These are phyloP conservation scores for Hypoxylon cercidicola DNA, from an alignment of 495 filamentous ascomycete genomes.

Conservation along the genomic window DNA sequence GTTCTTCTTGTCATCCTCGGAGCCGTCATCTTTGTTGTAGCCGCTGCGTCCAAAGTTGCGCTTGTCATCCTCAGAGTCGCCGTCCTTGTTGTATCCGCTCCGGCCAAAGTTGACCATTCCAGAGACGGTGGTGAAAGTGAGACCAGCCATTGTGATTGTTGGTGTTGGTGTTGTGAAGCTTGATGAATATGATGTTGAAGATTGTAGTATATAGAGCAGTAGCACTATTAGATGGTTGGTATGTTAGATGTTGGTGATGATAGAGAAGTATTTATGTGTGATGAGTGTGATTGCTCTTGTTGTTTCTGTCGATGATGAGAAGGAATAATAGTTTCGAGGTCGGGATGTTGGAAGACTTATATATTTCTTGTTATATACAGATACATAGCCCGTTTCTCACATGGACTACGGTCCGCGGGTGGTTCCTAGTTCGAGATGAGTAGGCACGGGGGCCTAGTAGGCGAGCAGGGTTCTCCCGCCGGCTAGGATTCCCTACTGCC, in stretches of 20 bases:
- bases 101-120: slow-evolving; percentile 55
- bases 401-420: slow-evolving; percentile 15
- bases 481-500: slow-evolving; percentile 21
- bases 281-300: slow-evolving; percentile 29
- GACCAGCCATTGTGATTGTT: slow-evolving; percentile 55
- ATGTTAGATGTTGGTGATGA: slow-evolving; percentile 13
- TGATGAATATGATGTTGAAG: slow-evolving; percentile 7
- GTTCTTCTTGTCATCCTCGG: slow-evolving; percentile 54
- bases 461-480: slow-evolving; percentile 18
- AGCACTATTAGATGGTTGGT: slow-evolving; percentile 13
- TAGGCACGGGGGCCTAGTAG: slow-evolving; percentile 4
- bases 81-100: slow-evolving; percentile 64
- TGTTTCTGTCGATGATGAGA: slow-evolving; percentile 45
- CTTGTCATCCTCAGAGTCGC: slow-evolving; percentile 49
- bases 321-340: slow-evolving; percentile 38
- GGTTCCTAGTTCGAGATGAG: slow-evolving; percentile 24
- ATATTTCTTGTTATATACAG: slow-evolving; percentile 33
- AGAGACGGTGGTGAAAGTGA: slow-evolving; percentile 41
- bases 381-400: slow-evolving; percentile 17
- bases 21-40: slow-evolving; percentile 59
- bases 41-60: slow-evolving; percentile 56
- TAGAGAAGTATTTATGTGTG: slow-evolving; percentile 14
- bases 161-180: slow-evolving; percentile 12
- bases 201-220: slow-evolving; percentile 2
- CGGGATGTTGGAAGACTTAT: slow-evolving; percentile 44